Base-by-base conservation (phyloP, 208 protist species). In the Angomonas deanei region DNA sequence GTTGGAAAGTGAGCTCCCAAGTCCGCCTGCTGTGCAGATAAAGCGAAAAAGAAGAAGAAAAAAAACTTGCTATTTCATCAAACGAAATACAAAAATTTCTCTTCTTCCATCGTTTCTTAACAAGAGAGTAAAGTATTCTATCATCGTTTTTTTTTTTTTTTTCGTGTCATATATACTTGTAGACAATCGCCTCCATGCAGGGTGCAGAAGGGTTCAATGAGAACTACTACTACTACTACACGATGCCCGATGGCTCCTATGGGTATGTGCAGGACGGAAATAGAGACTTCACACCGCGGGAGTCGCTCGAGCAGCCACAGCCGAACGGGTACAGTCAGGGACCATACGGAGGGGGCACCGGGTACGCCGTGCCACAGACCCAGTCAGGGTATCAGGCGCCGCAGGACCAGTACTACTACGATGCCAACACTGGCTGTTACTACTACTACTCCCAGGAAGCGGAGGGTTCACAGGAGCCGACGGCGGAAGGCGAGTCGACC, bases 221-320 rank as follows among this genome's bases (percentile, higher is more conserved):
- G n/a, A n/a, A n/a, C n/a, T 66, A 69, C 27, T 69, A 70, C 57
- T 73, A 73, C 52, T 68, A 68, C 46, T 69, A 64, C 54, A 49
- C 64, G 21, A 68, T 73, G 59, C 66, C 66, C 4, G 71, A 72
- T 49, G 66, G 71, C 0, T 42, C 64, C 24, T 49, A 60, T 1
- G 57, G 71, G 36, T 72, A 72, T 47, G 59, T 65, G n/a, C 31
- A 62, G 39, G 36, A 60, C 42, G 59, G 68, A 15, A 47, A 72
- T 38, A n/a, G n/a, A n/a, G 58, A 61, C 46, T 76, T 58, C 61
- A 64, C 53, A 0, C 53, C 50, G 13, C 24, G 57, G 19, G 54
- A 49, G 26, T 21, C 32, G n/a, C 26, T 36, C 21, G 24, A 53
- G 30, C 69, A 60, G 26, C 69, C 63, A 28, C 69, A 60, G 26